Percentiles rank a stretch among this genome's conserved stretches.
These are phyloP conservation scores for Pythium monospermum DNA, from an alignment of 352 stramenopile species.

Conservation along the genomic window DNA sequence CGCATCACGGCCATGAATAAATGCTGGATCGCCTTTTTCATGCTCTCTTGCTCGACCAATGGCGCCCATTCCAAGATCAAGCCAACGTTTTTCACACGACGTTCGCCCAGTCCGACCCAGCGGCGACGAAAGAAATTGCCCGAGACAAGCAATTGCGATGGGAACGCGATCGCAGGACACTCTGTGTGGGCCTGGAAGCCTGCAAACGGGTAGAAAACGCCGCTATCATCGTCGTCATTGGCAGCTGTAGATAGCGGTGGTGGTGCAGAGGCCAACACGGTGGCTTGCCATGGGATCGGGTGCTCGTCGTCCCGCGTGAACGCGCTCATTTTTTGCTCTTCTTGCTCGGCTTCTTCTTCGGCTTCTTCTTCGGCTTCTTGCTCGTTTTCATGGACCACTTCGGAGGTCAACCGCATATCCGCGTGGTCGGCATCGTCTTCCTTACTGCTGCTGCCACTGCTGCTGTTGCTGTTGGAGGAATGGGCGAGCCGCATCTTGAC, in stretches of 20 bases:
- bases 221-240: slow-evolving; percentile 34
- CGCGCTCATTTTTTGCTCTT: slow-evolving; percentile 89
- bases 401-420: slow-evolving; percentile 71
- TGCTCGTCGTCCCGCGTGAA: slow-evolving; percentile 89
- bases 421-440: slow-evolving; percentile 56
- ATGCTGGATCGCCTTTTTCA: slow-evolving; percentile 61
- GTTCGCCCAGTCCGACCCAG: slow-evolving; percentile 85
- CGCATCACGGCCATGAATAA: slow-evolving; percentile 55
- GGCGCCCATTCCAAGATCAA: slow-evolving; percentile 88
- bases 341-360: slow-evolving; percentile 86
- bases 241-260: too few relatives aligned
- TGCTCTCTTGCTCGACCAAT: slow-evolving; percentile 59
- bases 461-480: too few relatives aligned
- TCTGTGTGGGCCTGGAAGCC: slow-evolving; percentile 73
- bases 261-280: slow-evolving; percentile 29
- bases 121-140: slow-evolving; percentile 86
- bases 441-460: too few relatives aligned
- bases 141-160: slow-evolving; percentile 64
- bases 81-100: slow-evolving; percentile 85
- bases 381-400: slow-evolving; percentile 90
- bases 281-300: slow-evolving; percentile 72
- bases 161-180: slow-evolving; percentile 72
- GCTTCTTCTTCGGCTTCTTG: slow-evolving; percentile 84
- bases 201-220: slow-evolving; percentile 73
- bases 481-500: slow-evolving; percentile 64